These are phyloP conservation scores for Aspergillus diversus DNA, from an alignment of 495 filamentous ascomycete genomes.

Conservation along the genomic window DNA sequence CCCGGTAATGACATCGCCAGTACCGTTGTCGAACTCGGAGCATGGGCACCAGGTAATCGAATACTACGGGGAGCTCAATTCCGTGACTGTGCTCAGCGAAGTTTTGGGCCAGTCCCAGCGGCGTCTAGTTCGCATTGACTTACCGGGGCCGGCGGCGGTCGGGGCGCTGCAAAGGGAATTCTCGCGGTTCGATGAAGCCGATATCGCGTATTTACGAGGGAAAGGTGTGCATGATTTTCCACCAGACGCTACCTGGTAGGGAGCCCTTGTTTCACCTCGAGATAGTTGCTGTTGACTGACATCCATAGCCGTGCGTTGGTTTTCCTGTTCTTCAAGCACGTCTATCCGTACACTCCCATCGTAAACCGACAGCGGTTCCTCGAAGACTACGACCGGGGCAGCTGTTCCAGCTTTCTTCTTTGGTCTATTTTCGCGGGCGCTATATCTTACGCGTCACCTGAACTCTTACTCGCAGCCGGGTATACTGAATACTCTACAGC, in stretches of 20 bases:
- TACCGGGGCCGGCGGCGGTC: background rate
- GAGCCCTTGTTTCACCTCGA: no score
- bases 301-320: background rate
- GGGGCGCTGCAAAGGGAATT: background rate
- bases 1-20: background rate
- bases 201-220: background rate
- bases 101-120: background rate
- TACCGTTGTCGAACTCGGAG: background rate
- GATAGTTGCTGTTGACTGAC: no score
- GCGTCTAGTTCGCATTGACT: background rate
- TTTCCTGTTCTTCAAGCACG: background rate
- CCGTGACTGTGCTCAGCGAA: background rate
- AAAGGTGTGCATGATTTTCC: background rate
- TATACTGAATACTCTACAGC: background rate
- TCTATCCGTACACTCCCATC: background rate
- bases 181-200: background rate
- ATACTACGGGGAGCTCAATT: background rate
- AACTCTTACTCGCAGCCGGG: background rate
- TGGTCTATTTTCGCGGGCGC: background rate
- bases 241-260: background rate
- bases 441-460: background rate
- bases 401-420: background rate
- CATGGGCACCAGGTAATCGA: background rate
- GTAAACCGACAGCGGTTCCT: background rate
- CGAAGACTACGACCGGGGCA: background rate